These are phyloP conservation scores for Populus hybrid DNA, from an alignment of 441 rosid species.

Conservation along the genomic window DNA sequence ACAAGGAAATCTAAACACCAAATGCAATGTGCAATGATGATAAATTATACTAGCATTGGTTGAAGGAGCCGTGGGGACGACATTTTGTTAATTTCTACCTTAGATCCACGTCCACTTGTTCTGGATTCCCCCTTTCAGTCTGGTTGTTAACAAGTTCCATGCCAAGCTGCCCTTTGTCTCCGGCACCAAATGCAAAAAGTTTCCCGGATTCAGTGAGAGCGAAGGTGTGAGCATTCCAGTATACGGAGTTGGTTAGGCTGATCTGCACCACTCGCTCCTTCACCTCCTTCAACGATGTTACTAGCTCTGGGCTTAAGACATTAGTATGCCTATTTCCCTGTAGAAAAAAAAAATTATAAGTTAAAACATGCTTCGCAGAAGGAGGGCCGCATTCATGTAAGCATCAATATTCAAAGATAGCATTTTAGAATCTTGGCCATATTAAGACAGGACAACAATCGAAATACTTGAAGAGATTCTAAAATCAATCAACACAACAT, in stretches of 20 bases:
- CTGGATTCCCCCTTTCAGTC: conserved; percentile 69
- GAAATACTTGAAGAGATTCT: not conserved
- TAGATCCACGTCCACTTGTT: conserved; percentile 62
- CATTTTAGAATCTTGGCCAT: not conserved
- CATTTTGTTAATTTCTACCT: conserved; percentile 31
- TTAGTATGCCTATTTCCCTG: conserved; percentile 66
- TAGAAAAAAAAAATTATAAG: not conserved
- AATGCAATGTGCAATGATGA: conserved; percentile 33
- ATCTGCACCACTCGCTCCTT: conserved; percentile 79
- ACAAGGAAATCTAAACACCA: conserved; percentile 40
- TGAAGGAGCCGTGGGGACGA: conserved; percentile 2
- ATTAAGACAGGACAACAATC: not conserved
- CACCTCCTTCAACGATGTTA: conserved; percentile 66
- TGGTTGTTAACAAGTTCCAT: conserved; percentile 57
- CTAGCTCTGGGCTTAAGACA: conserved; percentile 74
- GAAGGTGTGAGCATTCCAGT: conserved; percentile 92
- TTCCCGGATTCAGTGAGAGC: conserved; percentile 89
- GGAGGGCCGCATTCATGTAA: not conserved
- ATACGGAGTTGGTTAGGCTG: conserved; percentile 77
- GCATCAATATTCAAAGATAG: not conserved
- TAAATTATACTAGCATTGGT: conserved; percentile 5
- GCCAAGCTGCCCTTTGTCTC: conserved; percentile 98
- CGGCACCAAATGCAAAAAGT: conserved; percentile 84
- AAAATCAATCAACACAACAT: not conserved
- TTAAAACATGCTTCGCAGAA: not conserved